Evolutionary conservation across 225 moss, liverwort and hornwort genomes (phyloP).

Genomic region (Ulota crispa): DNA sequence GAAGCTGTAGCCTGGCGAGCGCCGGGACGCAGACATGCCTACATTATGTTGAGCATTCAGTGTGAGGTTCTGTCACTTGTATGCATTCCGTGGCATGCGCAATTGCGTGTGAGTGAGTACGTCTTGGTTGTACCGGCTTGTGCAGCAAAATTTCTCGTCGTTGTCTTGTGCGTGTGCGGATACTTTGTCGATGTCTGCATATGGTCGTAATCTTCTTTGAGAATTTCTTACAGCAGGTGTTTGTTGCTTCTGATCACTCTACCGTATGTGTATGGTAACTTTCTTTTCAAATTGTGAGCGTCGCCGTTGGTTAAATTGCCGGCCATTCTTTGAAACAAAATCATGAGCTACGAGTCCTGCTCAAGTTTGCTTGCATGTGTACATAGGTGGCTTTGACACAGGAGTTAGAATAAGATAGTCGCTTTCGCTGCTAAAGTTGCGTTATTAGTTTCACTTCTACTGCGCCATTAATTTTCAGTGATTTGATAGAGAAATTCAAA

Average conservation of each 20-base stretch:
- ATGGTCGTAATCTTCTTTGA: constrained; percentile 3
- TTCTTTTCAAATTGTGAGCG: background rate
- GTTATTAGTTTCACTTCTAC: background rate
- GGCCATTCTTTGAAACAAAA: background rate
- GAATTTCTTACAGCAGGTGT: background rate
- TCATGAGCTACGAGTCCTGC: background rate
- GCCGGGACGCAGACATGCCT: background rate
- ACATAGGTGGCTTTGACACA: background rate
- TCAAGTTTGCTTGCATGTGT: background rate
- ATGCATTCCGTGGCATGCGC: constrained; percentile 6
- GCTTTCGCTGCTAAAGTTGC: background rate
- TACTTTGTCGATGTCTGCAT: background rate
- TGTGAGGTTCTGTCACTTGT: constrained; percentile 23
- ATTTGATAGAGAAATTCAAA: background rate
- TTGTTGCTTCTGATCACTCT: background rate
- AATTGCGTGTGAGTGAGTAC: constrained; percentile 1
- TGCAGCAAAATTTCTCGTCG: background rate
- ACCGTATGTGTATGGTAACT: background rate
- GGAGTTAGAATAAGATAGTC: background rate
- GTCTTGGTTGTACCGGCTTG: background rate
- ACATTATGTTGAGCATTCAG: constrained; percentile 24
- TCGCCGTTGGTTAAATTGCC: background rate
- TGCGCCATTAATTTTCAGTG: background rate
- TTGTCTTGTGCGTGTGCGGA: background rate
- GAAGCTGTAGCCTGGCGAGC: constrained; percentile 20